Evolutionary conservation across 208 protist species (phyloP).

Genomic region (Leishmania aethiopica): DNA sequence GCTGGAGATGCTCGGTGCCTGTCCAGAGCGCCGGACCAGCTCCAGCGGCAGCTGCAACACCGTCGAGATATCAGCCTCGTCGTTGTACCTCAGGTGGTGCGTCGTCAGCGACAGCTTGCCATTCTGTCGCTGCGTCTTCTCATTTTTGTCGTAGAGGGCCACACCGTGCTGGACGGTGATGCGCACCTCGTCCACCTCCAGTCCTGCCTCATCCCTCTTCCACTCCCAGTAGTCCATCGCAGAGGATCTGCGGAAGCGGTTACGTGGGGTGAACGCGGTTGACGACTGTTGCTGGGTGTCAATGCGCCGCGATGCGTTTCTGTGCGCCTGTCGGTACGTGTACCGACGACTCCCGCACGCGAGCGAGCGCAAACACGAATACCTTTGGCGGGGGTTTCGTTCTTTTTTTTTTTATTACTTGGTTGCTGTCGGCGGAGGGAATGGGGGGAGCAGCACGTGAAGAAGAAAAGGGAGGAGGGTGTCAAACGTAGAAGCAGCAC

Average conservation of each 20-base stretch:
- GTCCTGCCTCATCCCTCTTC: slow-evolving; percentile 28
- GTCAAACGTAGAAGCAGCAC: too few species aligned
- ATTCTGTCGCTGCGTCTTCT: slow-evolving; percentile 53
- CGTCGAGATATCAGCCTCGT: slow-evolving; percentile 23
- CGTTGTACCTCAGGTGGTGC: slow-evolving; percentile 66
- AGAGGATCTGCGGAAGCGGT: not conserved
- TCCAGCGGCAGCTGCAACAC: slow-evolving; percentile 60
- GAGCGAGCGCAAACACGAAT: not conserved
- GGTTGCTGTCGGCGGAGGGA: not conserved
- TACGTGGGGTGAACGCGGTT: not conserved
- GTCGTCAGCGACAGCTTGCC: slow-evolving; percentile 73
- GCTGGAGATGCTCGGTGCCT: slow-evolving; percentile 30
- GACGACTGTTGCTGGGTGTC: not conserved
- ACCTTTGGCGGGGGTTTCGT: too few species aligned
- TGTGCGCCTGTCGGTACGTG: not conserved
- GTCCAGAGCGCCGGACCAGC: slow-evolving; percentile 33
- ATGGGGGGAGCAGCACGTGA: not conserved
- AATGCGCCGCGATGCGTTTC: not conserved
- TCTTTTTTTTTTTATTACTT: not conserved
- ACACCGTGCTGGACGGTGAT: slow-evolving; percentile 47
- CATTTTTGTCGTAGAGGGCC: slow-evolving; percentile 57
- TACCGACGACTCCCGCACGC: not conserved
- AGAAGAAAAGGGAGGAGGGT: too few species aligned
- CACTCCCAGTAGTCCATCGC: slow-evolving; percentile 65
- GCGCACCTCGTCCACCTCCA: slow-evolving; percentile 56